Percentiles rank a stretch among this genome's conserved stretches.
phyloP scores from a whole-genome alignment of 495 filamentous ascomycete genomes.

The Bacidia gigantensis region DNA sequence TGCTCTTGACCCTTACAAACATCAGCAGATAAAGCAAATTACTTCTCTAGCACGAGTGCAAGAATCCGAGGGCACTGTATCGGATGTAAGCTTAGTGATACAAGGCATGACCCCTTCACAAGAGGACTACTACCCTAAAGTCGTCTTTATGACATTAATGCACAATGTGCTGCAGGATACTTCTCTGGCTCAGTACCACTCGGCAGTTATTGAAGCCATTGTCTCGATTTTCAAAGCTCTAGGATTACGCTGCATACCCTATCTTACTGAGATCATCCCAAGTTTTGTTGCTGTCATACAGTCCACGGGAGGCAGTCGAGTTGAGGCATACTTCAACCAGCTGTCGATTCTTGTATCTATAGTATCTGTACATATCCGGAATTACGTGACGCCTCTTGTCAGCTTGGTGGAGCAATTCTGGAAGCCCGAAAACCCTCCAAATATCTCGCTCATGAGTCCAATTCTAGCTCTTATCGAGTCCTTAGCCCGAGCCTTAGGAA shows the following conservation, averaged over 20 bases:
- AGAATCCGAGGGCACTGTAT: conserved; percentile 49
- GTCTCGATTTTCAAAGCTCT: conserved; percentile 97
- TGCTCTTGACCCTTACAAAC: conserved; percentile 88
- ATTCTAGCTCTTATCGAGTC: conserved; percentile 85
- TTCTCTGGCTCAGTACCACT: conserved; percentile 78
- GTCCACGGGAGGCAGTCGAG: conserved; percentile 51
- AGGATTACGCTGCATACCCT: conserved; percentile 87
- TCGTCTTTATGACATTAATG: conserved; percentile 89
- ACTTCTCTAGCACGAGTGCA: conserved; percentile 38
- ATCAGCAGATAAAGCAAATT: conserved; percentile 50
- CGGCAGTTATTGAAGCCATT: conserved; percentile 91
- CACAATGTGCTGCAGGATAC: conserved; percentile 75
- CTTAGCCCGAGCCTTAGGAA: conserved; percentile 82
- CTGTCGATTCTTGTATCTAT: conserved; percentile 84
- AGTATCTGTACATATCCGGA: conserved; percentile 88
- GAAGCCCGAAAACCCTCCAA: conserved; percentile 35
- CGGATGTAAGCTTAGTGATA: conserved; percentile 96
- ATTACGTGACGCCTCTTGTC: conserved; percentile 71
- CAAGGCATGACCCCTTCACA: conserved; percentile 89
- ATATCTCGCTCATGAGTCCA: conserved; percentile 66
- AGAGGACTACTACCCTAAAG: conserved; percentile 96
- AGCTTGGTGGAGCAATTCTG: conserved; percentile 76
- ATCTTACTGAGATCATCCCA: conserved; percentile 83
- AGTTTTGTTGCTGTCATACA: conserved; percentile 81
- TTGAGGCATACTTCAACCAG: conserved; percentile 96